These are phyloP conservation scores for Colletotrichum magnum DNA, from an alignment of 2,329 filamentous ascomycete genomes.

Conservation along the genomic window DNA sequence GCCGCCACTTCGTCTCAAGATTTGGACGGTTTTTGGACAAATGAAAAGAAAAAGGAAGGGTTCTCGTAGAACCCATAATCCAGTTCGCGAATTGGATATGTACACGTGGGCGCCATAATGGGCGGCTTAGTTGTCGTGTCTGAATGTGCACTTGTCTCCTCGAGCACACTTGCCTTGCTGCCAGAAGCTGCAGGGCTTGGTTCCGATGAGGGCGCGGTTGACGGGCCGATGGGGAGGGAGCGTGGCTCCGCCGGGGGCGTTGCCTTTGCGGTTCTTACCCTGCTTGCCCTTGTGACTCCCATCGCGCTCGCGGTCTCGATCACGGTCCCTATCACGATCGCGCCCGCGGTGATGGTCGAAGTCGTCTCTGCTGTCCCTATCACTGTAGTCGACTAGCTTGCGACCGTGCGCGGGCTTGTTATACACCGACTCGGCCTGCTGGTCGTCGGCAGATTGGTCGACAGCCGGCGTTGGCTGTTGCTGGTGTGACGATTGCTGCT, in stretches of 20 bases:
- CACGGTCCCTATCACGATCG: constrained; percentile 46
- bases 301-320: constrained; percentile 49
- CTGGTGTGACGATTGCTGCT: constrained; percentile 40
- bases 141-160: constrained; percentile 81
- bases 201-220: constrained; percentile 73
- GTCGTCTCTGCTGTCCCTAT: constrained; percentile 31
- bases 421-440: constrained; percentile 36
- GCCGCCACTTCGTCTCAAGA: constrained; percentile 8
- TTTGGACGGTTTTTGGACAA: constrained; percentile 10
- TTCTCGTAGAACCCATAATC: not conserved
- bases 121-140: constrained; percentile 66
- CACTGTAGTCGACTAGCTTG: constrained; percentile 38
- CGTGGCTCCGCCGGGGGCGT: constrained; percentile 45
- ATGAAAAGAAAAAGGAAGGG: constrained; percentile 16
- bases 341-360: constrained; percentile 42
- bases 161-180: constrained; percentile 80
- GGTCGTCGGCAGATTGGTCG: constrained; percentile 34
- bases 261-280: constrained; percentile 56
- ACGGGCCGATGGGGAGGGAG: constrained; percentile 58
- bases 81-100: constrained; percentile 17
- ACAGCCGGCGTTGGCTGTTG: constrained; percentile 37
- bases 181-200: constrained; percentile 79
- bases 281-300: constrained; percentile 51
- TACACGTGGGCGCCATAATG: not conserved
- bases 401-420: constrained; percentile 41